Conservation (phyloP, 306 rosid genomes). For the Trifolium fragiferum region DNA sequence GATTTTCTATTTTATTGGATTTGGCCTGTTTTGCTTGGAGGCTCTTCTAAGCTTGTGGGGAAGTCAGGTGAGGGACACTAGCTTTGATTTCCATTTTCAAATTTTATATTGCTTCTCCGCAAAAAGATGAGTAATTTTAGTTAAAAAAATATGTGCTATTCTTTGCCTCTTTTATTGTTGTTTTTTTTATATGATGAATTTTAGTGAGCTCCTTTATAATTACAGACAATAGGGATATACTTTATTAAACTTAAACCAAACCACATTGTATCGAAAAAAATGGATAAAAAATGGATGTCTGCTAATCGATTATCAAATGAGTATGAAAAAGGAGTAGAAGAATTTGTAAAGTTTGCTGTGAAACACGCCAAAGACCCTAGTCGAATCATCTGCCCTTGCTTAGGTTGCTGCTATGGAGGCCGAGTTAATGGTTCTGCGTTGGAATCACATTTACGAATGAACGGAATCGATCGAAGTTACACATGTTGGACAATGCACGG, state of each 20-base stretch:
- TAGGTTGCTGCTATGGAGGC: not conserved
- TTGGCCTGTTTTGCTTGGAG: conserved; percentile 93
- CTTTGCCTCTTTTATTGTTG: not conserved
- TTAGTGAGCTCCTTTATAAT: not conserved
- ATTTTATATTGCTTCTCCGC: conserved; percentile 34
- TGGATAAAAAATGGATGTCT: not conserved
- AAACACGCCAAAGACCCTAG: not conserved
- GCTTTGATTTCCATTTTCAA: conserved; percentile 24
- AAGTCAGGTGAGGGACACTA: conserved; percentile 69
- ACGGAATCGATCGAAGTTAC: not conserved
- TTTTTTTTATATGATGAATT: conserved; percentile 17
- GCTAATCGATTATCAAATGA: not conserved
- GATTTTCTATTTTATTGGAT: conserved; percentile 91
- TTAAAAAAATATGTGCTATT: not conserved
- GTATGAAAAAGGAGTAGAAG: not conserved
- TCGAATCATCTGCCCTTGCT: not conserved
- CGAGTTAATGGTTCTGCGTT: not conserved
- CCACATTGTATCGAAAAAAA: too few relatives aligned
- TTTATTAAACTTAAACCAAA: too few relatives aligned
- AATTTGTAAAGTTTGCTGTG: not conserved
- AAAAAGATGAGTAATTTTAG: conserved; percentile 15
- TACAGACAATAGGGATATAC: not conserved
- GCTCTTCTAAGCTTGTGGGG: conserved; percentile 95
- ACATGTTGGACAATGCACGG: not conserved
- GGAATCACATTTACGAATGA: not conserved